These are phyloP conservation scores for Vitis hybrid DNA, from an alignment of 177 flowering plant species.

Conservation along the genomic window DNA sequence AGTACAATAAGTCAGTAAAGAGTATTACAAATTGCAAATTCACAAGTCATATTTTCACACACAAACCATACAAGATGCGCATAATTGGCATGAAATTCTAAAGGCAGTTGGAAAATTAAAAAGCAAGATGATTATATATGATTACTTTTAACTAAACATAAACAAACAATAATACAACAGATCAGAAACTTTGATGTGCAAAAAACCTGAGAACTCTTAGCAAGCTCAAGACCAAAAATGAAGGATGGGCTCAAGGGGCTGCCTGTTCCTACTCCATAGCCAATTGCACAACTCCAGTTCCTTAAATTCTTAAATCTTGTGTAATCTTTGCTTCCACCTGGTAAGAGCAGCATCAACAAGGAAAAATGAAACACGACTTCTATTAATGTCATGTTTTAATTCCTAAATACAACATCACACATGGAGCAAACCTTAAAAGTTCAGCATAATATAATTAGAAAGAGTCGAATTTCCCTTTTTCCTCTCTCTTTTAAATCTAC, in stretches of 20 bases:
- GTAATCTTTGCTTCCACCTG: slow-evolving; percentile 58
- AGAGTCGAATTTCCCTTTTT: too few relatives aligned
- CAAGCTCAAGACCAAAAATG: slow-evolving; percentile 91
- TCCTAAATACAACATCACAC: not conserved
- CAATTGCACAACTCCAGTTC: slow-evolving; percentile 89
- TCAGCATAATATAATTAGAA: too few relatives aligned
- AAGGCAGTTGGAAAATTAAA: not conserved
- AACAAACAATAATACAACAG: not conserved
- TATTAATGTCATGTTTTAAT: not conserved
- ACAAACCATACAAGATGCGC: too few relatives aligned
- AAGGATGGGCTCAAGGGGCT: slow-evolving; percentile 94
- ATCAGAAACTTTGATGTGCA: not conserved
- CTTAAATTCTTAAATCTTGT: slow-evolving; percentile 46
- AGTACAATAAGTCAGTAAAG: slow-evolving; percentile 4
- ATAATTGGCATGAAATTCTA: not conserved
- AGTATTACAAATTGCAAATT: slow-evolving; percentile 2
- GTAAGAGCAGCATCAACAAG: slow-evolving; percentile 3
- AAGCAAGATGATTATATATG: too few relatives aligned
- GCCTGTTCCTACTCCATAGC: slow-evolving; percentile 78
- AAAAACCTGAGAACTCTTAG: slow-evolving; percentile 72
- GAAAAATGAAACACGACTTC: not conserved
- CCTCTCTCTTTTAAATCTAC: too few relatives aligned
- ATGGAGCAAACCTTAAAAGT: too few relatives aligned
- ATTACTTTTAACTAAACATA: not conserved
- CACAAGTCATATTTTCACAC: too few relatives aligned